Conservation (phyloP, 1,284 basidiomycete genomes). For the Ganoderma multipileum region DNA sequence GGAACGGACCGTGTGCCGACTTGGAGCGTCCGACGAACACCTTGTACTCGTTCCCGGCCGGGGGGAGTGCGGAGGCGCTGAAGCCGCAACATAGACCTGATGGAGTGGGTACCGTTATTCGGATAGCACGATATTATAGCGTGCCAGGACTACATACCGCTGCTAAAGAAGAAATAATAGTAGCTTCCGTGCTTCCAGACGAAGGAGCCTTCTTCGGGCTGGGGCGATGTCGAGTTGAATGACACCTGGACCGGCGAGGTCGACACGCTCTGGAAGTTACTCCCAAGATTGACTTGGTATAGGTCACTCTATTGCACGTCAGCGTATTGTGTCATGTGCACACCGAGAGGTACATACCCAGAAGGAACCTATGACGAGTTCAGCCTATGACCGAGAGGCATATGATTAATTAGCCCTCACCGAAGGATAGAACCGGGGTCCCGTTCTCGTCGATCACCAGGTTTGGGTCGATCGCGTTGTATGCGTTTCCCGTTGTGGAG, state of each 20-base stretch:
- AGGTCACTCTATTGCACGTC: slow-evolving; percentile 19
- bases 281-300: slow-evolving; percentile 25
- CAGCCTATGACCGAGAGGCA: background rate
- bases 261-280: slow-evolving; percentile 22
- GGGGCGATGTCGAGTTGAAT: slow-evolving; percentile 30
- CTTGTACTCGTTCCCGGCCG: slow-evolving; percentile 38
- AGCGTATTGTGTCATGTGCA: background rate
- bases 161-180: slow-evolving; percentile 35
- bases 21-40: slow-evolving; percentile 40
- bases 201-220: slow-evolving; percentile 32
- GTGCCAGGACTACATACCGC: slow-evolving; percentile 23
- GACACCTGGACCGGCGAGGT: slow-evolving; percentile 26
- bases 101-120: background rate
- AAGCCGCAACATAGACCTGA: slow-evolving; percentile 26
- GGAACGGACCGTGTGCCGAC: slow-evolving; percentile 41
- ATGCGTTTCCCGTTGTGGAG: slow-evolving; percentile 37
- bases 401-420: slow-evolving; percentile 3
- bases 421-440: slow-evolving; percentile 21
- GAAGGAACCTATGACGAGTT: slow-evolving; percentile 23
- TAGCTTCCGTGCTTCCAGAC: slow-evolving; percentile 31
- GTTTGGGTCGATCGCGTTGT: slow-evolving; percentile 40
- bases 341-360: slow-evolving; percentile 17
- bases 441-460: slow-evolving; percentile 24
- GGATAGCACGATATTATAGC: background rate
- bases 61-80: slow-evolving; percentile 31